A percentile compares a stretch with the other conserved stretches of the same genome.
Evolutionary conservation across 192 early-diverging fungal genomes (phyloP).

Genomic region (Backusella psychrophila): DNA sequence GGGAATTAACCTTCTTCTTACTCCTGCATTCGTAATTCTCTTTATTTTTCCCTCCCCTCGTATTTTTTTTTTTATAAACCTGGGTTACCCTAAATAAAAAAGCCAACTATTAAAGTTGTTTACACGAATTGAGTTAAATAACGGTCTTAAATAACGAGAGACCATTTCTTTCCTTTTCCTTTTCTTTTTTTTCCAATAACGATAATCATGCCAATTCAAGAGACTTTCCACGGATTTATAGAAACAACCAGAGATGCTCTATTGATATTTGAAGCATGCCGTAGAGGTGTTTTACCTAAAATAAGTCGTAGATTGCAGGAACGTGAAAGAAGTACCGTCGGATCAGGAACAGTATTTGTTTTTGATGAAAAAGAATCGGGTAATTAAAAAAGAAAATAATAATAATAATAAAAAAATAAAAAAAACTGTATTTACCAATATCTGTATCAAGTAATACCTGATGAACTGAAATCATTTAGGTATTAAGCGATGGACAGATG

Average conservation of each 20-base stretch:
- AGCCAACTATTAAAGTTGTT: not conserved
- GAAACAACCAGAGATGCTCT: conserved; percentile 25
- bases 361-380: conserved; percentile 33
- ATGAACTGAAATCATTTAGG: conserved; percentile 14
- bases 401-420: too few species aligned
- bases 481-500: conserved; percentile 89
- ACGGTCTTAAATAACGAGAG: not conserved
- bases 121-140: not conserved
- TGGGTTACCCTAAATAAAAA: not conserved
- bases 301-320: conserved; percentile 27
- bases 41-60: not conserved
- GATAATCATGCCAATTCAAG: conserved; percentile 4
- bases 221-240: conserved; percentile 27
- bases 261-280: conserved; percentile 29
- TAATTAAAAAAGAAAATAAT: not conserved
- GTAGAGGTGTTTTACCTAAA: conserved; percentile 18
- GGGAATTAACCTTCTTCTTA: not conserved
- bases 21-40: not conserved
- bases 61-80: not conserved
- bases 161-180: not conserved
- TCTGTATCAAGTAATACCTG: not conserved
- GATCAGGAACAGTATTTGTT: conserved; percentile 19
- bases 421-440: not conserved
- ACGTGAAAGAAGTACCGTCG: conserved; percentile 19
- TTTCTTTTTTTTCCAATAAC: not conserved